Conservation (phyloP, 768 basidiomycete species). For the Baorangia bicolor region DNA sequence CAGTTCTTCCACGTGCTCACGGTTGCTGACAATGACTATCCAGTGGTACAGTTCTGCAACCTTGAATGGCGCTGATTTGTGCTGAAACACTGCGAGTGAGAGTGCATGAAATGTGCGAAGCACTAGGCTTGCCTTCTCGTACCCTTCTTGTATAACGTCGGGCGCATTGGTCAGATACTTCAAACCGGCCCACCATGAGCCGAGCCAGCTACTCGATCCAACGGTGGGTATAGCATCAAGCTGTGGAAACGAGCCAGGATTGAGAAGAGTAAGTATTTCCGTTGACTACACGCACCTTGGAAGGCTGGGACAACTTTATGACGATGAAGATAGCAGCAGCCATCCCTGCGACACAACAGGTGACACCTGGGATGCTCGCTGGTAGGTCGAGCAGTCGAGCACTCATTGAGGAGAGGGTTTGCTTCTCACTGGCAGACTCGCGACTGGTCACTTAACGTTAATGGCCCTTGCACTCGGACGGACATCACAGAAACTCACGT, state of each 20-base stretch:
- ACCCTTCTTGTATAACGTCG: conserved; percentile 33
- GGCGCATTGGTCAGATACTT: conserved; percentile 13
- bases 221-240: conserved; percentile 31
- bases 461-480: too few relatives aligned
- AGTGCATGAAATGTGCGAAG: neutral
- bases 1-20: conserved; percentile 38
- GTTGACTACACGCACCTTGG: neutral
- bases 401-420: neutral
- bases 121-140: conserved; percentile 21
- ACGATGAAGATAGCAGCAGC: neutral
- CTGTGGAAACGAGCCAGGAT: neutral
- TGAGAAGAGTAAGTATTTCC: neutral
- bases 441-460: too few relatives aligned
- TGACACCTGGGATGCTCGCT: neutral
- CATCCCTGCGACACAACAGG: neutral
- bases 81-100: conserved; percentile 12
- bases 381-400: neutral
- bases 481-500: too few relatives aligned
- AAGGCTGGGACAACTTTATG: neutral
- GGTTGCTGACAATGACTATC: conserved; percentile 38
- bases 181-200: conserved; percentile 27
- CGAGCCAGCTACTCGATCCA: conserved; percentile 24
- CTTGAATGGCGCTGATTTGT: conserved; percentile 33
- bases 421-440: too few relatives aligned
- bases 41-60: conserved; percentile 33